Base-by-base conservation (phyloP, 257 asterid genomes). In the Jacaranda copaia region DNA sequence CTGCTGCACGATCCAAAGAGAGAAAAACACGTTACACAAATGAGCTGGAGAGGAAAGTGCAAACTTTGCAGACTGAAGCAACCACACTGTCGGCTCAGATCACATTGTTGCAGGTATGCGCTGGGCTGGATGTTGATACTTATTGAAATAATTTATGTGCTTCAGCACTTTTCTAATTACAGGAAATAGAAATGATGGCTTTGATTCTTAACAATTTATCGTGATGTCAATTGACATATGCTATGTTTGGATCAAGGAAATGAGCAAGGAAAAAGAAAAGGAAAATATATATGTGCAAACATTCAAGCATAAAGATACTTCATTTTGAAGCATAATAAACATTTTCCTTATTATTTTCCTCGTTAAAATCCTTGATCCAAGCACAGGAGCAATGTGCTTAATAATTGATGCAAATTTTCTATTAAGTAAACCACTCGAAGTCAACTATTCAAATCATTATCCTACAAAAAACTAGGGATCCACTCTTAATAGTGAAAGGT, bases 1-100 rank as follows among this genome's bases (percentile, higher is more conserved):
- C 99, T 68, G 99, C 99, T 5, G 97, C 99, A 12, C 90, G 98
- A 15, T 95, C 99, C 0, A 95, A 95, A 79, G 99, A 95, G 86
- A 86, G 99, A 76, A 92, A 95, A 68, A 80, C 86, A 19, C 92
- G 92, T 10, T 95, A 95, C 80, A 93, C 99, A 1, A 51, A 84
- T 36, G 99, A 95, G 85, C 84, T 95, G 77, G 98, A 94, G 88
- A 92, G 90, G 91, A 92, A 94, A 89, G 98, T 94, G 72, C 99
- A 94, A 72, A 94, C 98, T 35, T 85, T 94, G 64, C 98, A 94
- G 85, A 86, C 88, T 6, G 99, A 94, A 83, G 99, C 99, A 40
- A 94, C 99, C 43, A 92, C 92, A 5, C 85, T 94, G 14, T 89
- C 99, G 12, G 96, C 99, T 51, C 97, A 95, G 86, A 90, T 95